These are phyloP conservation scores for Agrocybe chaxingu DNA, from an alignment of 768 basidiomycete species.

Conservation along the genomic window DNA sequence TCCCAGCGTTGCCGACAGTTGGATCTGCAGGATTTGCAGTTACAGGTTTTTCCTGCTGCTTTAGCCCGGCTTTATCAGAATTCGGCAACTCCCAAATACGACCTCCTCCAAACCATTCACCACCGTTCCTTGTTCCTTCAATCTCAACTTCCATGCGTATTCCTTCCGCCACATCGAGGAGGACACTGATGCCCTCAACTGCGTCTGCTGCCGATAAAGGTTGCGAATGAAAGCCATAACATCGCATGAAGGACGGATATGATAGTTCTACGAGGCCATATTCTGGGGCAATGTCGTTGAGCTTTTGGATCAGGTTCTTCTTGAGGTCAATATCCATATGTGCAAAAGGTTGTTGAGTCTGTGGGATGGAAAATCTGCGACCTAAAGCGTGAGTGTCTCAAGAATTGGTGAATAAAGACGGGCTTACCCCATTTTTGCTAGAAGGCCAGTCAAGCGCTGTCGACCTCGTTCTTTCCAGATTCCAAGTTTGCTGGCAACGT, in stretches of 20 bases:
- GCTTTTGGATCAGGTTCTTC: constrained; percentile 69
- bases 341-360: constrained; percentile 89
- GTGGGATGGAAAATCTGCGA: constrained; percentile 83
- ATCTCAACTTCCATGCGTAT: constrained; percentile 88
- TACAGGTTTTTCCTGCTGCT: constrained; percentile 33
- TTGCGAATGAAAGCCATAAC: constrained; percentile 85
- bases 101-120: constrained; percentile 94
- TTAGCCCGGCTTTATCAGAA: constrained; percentile 29
- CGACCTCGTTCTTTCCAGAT: constrained; percentile 96
- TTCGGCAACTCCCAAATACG: constrained; percentile 66
- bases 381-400: neutral
- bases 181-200: constrained; percentile 82
- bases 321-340: constrained; percentile 99
- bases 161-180: constrained; percentile 89
- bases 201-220: constrained; percentile 91
- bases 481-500: constrained; percentile 91
- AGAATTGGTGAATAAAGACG: neutral
- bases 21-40: constrained; percentile 17
- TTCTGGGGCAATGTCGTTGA: constrained; percentile 89
- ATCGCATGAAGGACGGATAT: constrained; percentile 91
- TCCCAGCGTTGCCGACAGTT: neutral
- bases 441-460: constrained; percentile 82
- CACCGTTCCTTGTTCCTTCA: constrained; percentile 84
- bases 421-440: constrained; percentile 97
- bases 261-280: constrained; percentile 92